Percentiles rank a stretch among this genome's conserved stretches.
phyloP scores from a whole-genome alignment of 768 basidiomycete species.

The Hypsizygus marmoreus region DNA sequence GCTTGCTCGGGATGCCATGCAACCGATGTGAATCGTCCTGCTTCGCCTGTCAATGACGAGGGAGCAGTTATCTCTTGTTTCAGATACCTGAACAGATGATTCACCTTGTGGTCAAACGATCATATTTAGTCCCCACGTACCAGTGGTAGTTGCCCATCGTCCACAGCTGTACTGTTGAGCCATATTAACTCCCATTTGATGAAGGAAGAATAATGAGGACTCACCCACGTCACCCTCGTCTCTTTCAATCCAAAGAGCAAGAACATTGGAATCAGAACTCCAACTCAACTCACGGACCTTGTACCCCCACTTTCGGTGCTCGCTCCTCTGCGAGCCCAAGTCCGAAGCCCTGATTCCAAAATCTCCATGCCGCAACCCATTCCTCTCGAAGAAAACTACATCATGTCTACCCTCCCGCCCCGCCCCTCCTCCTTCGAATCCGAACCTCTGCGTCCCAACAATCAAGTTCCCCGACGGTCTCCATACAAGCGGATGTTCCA shows the following conservation, averaged over 20 bases:
- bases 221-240: conserved; percentile 70
- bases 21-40: conserved; percentile 68
- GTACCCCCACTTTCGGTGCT: conserved; percentile 59
- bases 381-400: conserved; percentile 93
- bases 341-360: conserved; percentile 59
- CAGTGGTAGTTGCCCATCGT: conserved; percentile 95
- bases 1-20: conserved; percentile 88
- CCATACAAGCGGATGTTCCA: conserved; percentile 84
- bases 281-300: conserved; percentile 77
- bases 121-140: conserved; percentile 34
- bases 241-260: conserved; percentile 83
- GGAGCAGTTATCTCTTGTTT: conserved; percentile 82
- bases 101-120: background rate
- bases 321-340: conserved; percentile 32
- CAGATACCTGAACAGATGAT: conserved; percentile 65
- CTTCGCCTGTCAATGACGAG: conserved; percentile 21
- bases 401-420: conserved; percentile 76
- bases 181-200: conserved; percentile 9
- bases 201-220: conserved; percentile 21
- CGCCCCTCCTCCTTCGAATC: conserved; percentile 68
- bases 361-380: conserved; percentile 90
- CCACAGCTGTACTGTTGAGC: conserved; percentile 82
- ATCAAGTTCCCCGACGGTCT: conserved; percentile 88
- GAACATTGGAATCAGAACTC: conserved; percentile 86
- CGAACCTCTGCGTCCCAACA: conserved; percentile 78